phyloP scores from a whole-genome alignment of 139 green algal genomes.

The Chlamydomonas applanata region DNA sequence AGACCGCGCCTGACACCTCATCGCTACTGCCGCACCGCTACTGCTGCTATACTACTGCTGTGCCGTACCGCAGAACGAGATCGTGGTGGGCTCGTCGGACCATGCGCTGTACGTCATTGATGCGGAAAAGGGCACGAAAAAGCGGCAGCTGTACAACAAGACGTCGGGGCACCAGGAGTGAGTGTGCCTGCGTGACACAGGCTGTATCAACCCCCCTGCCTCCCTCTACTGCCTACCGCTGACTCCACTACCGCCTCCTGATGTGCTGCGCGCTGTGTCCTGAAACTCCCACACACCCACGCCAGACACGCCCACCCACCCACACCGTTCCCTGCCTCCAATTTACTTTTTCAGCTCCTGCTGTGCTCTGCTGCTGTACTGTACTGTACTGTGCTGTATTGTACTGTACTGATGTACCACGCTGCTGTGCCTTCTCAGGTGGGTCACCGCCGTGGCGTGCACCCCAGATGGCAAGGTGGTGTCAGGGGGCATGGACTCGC shows the following conservation, averaged over 20 bases:
- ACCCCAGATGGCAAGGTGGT: slow-evolving; percentile 60
- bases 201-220: background rate
- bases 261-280: background rate
- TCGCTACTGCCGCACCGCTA: no score
- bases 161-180: slow-evolving; percentile 72
- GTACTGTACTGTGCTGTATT: background rate
- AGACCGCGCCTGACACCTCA: no score
- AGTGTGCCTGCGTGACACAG: slow-evolving; percentile 17
- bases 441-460: slow-evolving; percentile 62
- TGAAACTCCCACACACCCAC: background rate
- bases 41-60: background rate
- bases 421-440: slow-evolving; percentile 26
- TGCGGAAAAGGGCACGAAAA: slow-evolving; percentile 31
- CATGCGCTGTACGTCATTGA: slow-evolving; percentile 77
- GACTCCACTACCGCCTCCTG: background rate
- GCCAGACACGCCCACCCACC: background rate
- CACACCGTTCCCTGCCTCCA: no score
- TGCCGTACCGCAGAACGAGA: slow-evolving; percentile 7
- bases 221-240: background rate
- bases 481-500: slow-evolving; percentile 74
- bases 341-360: no score
- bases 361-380: no score
- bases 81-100: slow-evolving; percentile 55
- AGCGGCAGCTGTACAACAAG: slow-evolving; percentile 73
- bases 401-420: background rate